These are phyloP conservation scores for Diaporthe vaccinii DNA, from an alignment of 2,329 filamentous ascomycete species.

Conservation along the genomic window DNA sequence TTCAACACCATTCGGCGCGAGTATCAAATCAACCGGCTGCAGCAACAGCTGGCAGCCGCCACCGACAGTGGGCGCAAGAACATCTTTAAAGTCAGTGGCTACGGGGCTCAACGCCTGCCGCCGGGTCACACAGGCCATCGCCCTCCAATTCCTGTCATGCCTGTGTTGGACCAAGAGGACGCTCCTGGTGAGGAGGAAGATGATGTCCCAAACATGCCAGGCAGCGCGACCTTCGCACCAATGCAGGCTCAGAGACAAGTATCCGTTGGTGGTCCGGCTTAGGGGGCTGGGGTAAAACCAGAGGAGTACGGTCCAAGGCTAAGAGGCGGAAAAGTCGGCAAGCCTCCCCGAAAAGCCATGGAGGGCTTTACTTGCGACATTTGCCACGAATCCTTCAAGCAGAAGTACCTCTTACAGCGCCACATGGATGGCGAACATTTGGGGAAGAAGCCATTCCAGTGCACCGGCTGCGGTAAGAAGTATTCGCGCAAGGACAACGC, in stretches of 20 bases:
- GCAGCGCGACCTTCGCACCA: constrained; percentile 39
- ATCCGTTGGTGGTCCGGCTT: constrained; percentile 39
- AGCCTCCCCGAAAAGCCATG: neutral
- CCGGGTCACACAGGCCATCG: constrained; percentile 60
- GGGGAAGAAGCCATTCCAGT: constrained; percentile 14
- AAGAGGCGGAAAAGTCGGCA: neutral
- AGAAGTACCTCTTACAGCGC: neutral
- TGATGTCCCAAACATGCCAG: constrained; percentile 43
- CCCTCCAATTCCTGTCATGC: constrained; percentile 40
- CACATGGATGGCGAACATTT: constrained; percentile 1
- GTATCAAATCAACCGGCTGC: constrained; percentile 73
- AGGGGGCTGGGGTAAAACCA: neutral
- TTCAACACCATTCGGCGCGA: constrained; percentile 73
- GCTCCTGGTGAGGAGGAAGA: constrained; percentile 70
- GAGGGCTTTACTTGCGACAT: neutral
- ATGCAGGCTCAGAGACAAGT: constrained; percentile 37
- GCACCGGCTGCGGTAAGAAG: constrained; percentile 10
- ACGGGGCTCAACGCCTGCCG: constrained; percentile 67
- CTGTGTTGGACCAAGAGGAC: constrained; percentile 64
- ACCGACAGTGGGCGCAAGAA: constrained; percentile 76
- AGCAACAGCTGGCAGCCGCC: constrained; percentile 75
- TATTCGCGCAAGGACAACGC: constrained; percentile 1
- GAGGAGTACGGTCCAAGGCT: constrained; percentile 4
- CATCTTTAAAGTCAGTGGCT: constrained; percentile 73
- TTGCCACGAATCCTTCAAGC: neutral